Base-by-base conservation (phyloP, 1,284 basidiomycete genomes). In the Singerocomus rubriflavus region DNA sequence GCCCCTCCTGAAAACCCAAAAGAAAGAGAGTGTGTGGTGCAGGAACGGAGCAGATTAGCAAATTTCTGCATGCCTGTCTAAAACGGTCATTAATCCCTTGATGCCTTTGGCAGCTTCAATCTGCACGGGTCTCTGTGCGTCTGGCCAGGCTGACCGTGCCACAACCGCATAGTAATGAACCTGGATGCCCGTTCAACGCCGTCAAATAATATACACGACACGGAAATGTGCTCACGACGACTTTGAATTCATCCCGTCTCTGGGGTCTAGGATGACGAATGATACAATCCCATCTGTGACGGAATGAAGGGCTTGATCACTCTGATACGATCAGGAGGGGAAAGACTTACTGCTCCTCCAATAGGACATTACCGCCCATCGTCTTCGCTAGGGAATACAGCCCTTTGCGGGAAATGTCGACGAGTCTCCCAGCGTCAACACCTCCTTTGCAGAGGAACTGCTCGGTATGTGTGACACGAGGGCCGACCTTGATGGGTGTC, bases 361-460 rank as follows among this genome's bases (percentile, higher is more conserved):
- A 51, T 5, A 70, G 55, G 37, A 71, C 65, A 37, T 71, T 72
- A 7, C 68, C 71, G 6, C 68, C 68, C 63, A 69, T 67, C 35
- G 52, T 57, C 44, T 55, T 66, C n/a, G 70, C 71, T 21, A 56
- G 27, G 40, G 60, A 60, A 48, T 68, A 71, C 8, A 70, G 46
- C 12, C 61, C 56, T 46, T 65, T 66, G 38, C 71, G 67, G 27
- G 68, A 67, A 26, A 72, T 46, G 44, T 67, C 45, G 10, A 70
- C 67, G 12, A 70, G 60, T 52, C 69, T 66, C 37, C 57, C 27
- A 13, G 69, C 60, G 43, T 70, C 70, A 34, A 70, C 71, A 27
- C 69, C 68, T 16, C 69, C 70, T 45, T 66, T 59, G 56, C 70
- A 72, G 26, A 67, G 41, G 37, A 70, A 70, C 44, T 63, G 56